Base-by-base conservation (phyloP, 805 yeast species). In the Yamadazyma kitorensis region DNA sequence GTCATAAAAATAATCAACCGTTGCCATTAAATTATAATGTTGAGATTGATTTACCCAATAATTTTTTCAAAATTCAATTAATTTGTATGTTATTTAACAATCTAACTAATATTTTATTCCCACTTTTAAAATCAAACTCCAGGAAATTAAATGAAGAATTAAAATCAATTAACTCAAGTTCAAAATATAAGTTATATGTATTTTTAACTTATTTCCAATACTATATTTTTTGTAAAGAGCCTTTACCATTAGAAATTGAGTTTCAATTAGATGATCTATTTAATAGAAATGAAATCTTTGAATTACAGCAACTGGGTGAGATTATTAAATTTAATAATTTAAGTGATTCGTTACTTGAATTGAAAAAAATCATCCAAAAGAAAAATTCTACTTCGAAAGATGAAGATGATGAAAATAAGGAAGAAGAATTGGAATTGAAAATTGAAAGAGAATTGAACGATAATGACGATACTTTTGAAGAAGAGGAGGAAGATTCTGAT, bases 11-110 rank as follows among this genome's bases (percentile, higher is more conserved):
- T 37, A 76, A 76, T 34, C 70, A 70, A 32, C 71, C 70, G 3
- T 47, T 57, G n/a, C 89, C 94, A 1, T 56, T 50, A 7, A 70
- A 72, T 5, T 64, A 60, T 15, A 25, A 51, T 3, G 61, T 68
- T 19, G 71, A 60, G 12, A 33, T 71, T n/a, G 96, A 88, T 57
- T 60, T 60, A 9, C 79, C 81, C 0, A 73, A 78, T 45, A 80
- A 85, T 47, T 85, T 80, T 50, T 86, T 86, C 56, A 68, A 96
- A 37, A 62, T 86, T 23, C 78, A 77, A 24, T 57, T 88, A 50
- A 53, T 60, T 29, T 61, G 69, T 16, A 31, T 23, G 10, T 21
- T 44, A 17, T 39, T 39, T 24, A 31, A 21, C 17, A 29, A 23
- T 7, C 4, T 37, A 22, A n/a, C 33, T 3, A 12, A 16, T 6